These are phyloP conservation scores for Pleurotus citrinopileatus DNA, from an alignment of 768 basidiomycete genomes.

Conservation along the genomic window DNA sequence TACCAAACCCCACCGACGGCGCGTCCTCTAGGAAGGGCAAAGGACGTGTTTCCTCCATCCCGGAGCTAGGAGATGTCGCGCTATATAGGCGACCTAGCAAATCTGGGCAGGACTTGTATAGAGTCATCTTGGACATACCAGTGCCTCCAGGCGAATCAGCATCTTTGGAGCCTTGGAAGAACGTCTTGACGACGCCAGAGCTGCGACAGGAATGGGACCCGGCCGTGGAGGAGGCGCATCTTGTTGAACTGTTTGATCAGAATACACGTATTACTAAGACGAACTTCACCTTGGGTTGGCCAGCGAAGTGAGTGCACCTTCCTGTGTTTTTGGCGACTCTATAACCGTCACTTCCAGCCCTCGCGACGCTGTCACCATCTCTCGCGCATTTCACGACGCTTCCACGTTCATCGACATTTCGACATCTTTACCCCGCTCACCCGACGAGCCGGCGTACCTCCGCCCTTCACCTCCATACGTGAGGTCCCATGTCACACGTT, in stretches of 20 bases:
- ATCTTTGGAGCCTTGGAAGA: conserved; percentile 76
- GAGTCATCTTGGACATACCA: conserved; percentile 69
- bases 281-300: conserved; percentile 93
- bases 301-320: conserved; percentile 73
- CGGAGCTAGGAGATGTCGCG: conserved; percentile 69
- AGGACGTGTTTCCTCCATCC: conserved; percentile 42
- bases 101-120: conserved; percentile 73
- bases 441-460: conserved; percentile 88
- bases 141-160: conserved; percentile 59
- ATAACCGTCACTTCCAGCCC: conserved; percentile 51
- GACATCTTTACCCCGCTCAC: conserved; percentile 89
- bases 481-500: conserved; percentile 78
- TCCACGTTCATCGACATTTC: conserved; percentile 87
- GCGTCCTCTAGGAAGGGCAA: conserved; percentile 60
- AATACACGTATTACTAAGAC: conserved; percentile 86
- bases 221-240: conserved; percentile 79
- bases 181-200: conserved; percentile 82
- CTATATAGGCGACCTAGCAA: conserved; percentile 74
- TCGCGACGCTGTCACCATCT: conserved; percentile 91
- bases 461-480: conserved; percentile 92
- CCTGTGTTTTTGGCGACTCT: background rate
- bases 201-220: conserved; percentile 91
- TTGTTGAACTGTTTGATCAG: conserved; percentile 85
- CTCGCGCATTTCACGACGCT: conserved; percentile 77
- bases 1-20: conserved; percentile 42